Percentiles rank a stretch among this genome's conserved stretches.
Conservation (phyloP, 2,329 filamentous ascomycete genomes). For the Colletotrichum simmondsii region DNA sequence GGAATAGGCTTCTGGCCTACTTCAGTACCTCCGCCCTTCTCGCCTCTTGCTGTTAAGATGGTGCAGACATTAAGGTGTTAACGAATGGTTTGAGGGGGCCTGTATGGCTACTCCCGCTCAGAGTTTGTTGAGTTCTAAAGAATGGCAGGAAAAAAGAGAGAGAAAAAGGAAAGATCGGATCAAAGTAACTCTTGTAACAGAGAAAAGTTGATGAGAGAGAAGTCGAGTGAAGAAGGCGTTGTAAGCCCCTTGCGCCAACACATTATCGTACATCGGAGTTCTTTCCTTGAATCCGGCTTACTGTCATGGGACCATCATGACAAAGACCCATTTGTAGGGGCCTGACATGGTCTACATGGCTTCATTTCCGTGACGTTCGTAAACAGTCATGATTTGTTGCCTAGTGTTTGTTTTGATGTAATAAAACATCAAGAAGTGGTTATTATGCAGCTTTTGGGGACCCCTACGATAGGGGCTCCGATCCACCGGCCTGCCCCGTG, state of each 20-base stretch:
- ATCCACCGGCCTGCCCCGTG: not conserved
- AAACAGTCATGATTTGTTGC: constrained; percentile 27
- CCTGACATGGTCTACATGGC: not conserved
- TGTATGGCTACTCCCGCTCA: constrained; percentile 9
- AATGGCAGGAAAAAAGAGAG: not conserved
- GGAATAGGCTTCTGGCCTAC: not conserved
- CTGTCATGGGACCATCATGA: not conserved
- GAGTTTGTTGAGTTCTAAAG: not conserved
- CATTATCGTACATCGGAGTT: constrained; percentile 28
- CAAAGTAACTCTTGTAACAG: not conserved
- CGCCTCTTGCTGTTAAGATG: not conserved
- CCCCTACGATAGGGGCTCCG: not conserved
- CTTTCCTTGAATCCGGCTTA: not conserved
- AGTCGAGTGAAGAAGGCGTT: not conserved
- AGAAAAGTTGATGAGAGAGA: not conserved
- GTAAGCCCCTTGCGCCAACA: constrained; percentile 14
- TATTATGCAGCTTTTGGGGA: not conserved
- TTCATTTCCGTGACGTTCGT: constrained; percentile 24
- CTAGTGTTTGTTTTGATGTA: not conserved
- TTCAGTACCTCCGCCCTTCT: not conserved
- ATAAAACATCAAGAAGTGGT: not conserved
- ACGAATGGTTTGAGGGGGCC: constrained; percentile 8
- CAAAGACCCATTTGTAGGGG: not conserved
- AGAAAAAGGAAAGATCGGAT: not conserved
- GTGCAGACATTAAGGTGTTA: constrained; percentile 26